Conservation (phyloP, 257 asterid species). For the Gentiana dahurica region DNA sequence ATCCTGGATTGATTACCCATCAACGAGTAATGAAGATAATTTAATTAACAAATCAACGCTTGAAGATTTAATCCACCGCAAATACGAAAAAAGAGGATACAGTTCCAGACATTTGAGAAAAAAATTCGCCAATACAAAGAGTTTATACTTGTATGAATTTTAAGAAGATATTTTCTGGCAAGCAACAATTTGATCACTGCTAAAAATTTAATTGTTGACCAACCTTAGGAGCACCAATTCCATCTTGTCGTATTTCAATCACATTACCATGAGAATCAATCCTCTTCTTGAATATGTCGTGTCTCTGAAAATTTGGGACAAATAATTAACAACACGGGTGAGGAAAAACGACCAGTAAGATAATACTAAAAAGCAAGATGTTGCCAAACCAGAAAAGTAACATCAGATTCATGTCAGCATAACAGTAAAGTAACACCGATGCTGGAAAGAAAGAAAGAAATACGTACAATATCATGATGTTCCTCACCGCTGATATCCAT, state of each 20-base stretch:
- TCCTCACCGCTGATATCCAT: slow-evolving; percentile 99
- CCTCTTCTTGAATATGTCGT: slow-evolving; percentile 88
- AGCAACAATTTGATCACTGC: not conserved
- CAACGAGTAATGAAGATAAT: too few species aligned
- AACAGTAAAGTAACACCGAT: slow-evolving; percentile 9
- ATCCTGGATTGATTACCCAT: too few species aligned
- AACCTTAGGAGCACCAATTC: slow-evolving; percentile 95
- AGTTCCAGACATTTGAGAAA: too few species aligned
- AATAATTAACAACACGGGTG: slow-evolving; percentile 1
- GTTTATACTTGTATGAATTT: too few species aligned
- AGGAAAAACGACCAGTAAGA: not conserved
- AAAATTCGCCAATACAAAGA: too few species aligned
- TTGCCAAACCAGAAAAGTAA: slow-evolving; percentile 8
- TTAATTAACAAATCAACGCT: too few species aligned
- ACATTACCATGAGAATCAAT: slow-evolving; percentile 77
- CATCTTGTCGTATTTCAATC: slow-evolving; percentile 66
- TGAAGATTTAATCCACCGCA: too few species aligned
- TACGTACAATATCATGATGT: slow-evolving; percentile 80
- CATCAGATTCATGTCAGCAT: slow-evolving; percentile 7
- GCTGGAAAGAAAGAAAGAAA: slow-evolving; percentile 5
- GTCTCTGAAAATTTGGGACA: slow-evolving; percentile 52
- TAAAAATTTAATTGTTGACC: slow-evolving; percentile 10
- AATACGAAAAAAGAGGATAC: too few species aligned
- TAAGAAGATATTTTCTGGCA: not conserved
- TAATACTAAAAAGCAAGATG: slow-evolving; percentile 5